Conservation (phyloP, 257 asterid species). For the Solanum neorickii region DNA sequence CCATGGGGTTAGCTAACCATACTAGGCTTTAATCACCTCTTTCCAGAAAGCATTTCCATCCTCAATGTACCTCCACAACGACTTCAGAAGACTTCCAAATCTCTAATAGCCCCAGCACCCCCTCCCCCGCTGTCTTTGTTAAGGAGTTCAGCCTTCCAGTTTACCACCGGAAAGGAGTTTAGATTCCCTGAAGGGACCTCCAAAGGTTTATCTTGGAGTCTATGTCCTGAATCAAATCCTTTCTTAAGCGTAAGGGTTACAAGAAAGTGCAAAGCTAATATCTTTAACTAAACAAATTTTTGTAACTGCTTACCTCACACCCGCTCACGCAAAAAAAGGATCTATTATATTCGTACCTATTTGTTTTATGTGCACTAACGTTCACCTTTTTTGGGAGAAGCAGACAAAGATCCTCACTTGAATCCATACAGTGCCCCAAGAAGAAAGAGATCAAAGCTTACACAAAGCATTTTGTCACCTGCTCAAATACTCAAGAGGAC, state of each 20-base stretch:
- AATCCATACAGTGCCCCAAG: constrained; percentile 6
- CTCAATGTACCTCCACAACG: background rate
- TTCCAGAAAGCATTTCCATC: background rate
- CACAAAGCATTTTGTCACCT: constrained; percentile 16
- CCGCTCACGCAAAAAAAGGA: too few relatives aligned
- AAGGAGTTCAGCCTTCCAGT: background rate
- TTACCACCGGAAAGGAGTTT: background rate
- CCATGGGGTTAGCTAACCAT: background rate
- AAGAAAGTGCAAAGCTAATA: background rate
- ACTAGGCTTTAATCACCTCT: background rate
- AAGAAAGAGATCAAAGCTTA: constrained; percentile 27
- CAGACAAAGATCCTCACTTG: constrained; percentile 3
- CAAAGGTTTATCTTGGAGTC: background rate
- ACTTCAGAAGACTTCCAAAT: background rate
- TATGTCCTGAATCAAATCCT: background rate
- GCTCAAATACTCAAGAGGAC: constrained; percentile 13
- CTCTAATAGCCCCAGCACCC: background rate
- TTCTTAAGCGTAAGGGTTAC: background rate
- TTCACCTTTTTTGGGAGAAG: background rate
- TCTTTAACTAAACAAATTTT: background rate
- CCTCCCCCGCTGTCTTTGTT: background rate
- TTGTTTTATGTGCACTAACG: background rate
- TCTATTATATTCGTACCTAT: background rate
- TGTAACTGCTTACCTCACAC: background rate
- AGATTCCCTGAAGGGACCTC: background rate